These are phyloP conservation scores for Tolypocladium pustulatum DNA, from an alignment of 2,329 filamentous ascomycete species.

Conservation along the genomic window DNA sequence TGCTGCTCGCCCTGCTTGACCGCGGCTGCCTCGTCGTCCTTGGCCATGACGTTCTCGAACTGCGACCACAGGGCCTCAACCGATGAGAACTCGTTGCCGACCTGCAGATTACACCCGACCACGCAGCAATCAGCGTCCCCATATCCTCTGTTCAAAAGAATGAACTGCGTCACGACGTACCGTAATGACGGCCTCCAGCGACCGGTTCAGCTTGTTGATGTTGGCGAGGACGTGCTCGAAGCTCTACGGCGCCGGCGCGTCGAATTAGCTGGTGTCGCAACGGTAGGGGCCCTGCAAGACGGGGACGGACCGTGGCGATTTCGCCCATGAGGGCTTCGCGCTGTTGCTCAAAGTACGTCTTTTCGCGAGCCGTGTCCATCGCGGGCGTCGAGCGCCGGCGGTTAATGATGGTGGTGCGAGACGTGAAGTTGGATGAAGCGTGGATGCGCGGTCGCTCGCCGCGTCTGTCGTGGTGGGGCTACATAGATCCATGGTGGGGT, in stretches of 20 bases:
- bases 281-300: background rate
- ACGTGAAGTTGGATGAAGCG: background rate
- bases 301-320: slow-evolving; percentile 52
- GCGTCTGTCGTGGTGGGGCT: background rate
- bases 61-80: slow-evolving; percentile 96
- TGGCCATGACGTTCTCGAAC: slow-evolving; percentile 93
- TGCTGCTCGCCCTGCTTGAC: slow-evolving; percentile 12
- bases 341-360: slow-evolving; percentile 67
- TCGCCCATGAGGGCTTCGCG: slow-evolving; percentile 61
- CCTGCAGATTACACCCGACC: slow-evolving; percentile 29
- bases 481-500: background rate
- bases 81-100: slow-evolving; percentile 94
- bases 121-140: background rate
- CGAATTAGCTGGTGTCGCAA: background rate
- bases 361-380: slow-evolving; percentile 22
- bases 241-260: slow-evolving; percentile 29
- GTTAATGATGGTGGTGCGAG: slow-evolving; percentile 19
- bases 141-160: too few relatives aligned
- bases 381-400: slow-evolving; percentile 16
- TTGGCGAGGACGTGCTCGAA: slow-evolving; percentile 91
- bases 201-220: slow-evolving; percentile 90
- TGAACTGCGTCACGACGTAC: slow-evolving; percentile 36
- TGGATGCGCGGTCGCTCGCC: background rate
- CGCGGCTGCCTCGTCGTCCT: slow-evolving; percentile 31
- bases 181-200: slow-evolving; percentile 80